Evolutionary conservation across 73 alveolate species (phyloP), one percentile per base, ranked within the genome.

Genomic region (Stentor coeruleus): DNA sequence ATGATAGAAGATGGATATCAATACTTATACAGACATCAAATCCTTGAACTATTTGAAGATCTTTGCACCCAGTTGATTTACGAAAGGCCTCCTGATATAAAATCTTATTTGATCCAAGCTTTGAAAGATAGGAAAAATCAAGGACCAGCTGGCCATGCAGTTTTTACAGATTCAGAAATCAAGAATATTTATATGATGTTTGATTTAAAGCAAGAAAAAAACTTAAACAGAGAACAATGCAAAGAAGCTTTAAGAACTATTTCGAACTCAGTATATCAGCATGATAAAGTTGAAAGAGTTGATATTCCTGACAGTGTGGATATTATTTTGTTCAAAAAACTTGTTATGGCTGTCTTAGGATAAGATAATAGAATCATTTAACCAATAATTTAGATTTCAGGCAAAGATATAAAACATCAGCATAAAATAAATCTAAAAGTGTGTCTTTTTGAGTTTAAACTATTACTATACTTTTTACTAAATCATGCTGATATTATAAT

Each of bases 161-260:
- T 90, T 35, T 90, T 87, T 83, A 87, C 87, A 59, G 96, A 87
- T 38, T 88, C 93, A 3, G 96, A 90, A 75, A 77, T 90, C 33
- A 82, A 90, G 59, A 90, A 90, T 84, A 87, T 90, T 39, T 90
- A 87, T 84, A 85, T 86, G 36, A 85, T 90, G 3, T 90, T 88
- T 66, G 96, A 90, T 49, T 79, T 90, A 3, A 86, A 87, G 76
- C 88, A 89, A 20, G 91, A 91, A 55, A 88, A 91, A n/a, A 83
- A 59, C 80, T 84, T 90, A 60, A 49, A 85, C 20, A 86, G 87
- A 59, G 90, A 76, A 38, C 88, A 90, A 74, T 90, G 96, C 92
- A 90, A 55, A 26, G 93, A 90, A 72, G 90, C 88, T 59, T 40
- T 75, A 38, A 31, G 83, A 38, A 38, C 83, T 20, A n/a, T 75